Base-by-base conservation (phyloP, 345 rosid genomes). In the Arabidopsis thaliana region DNA sequence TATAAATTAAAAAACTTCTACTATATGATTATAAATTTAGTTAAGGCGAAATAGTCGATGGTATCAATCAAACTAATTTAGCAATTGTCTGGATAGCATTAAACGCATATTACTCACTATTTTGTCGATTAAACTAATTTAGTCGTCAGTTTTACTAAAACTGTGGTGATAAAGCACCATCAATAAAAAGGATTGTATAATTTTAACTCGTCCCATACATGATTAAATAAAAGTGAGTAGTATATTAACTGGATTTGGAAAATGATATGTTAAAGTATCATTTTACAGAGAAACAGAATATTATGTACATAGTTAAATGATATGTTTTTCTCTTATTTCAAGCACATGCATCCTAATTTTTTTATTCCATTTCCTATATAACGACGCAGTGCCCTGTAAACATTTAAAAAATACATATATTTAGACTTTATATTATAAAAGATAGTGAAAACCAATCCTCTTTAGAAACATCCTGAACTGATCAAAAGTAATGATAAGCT, bases 401-500 rank as follows among this genome's bases (percentile, higher is more conserved):
- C 60, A 55, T 16, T 16, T 48, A 14, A 5, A 10, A 38, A 14
- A 24, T 1, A 50, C 5, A 7, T 4, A 3, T 59, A 37, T 11
- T 16, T 30, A 40, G 9, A 59, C 16, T 34, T 20, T 32, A 16
- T 38, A 49, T 9, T 37, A 44, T 23, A 59, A 51, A 72, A 23
- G 1, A 72, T 10, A 38, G 13, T n/a, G 49, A 65, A 44, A 13
- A 74, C 59, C 34, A 65, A 48, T 66, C 72, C 16, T 66, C 56
- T 61, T 69, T 69, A 5, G 74, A 69, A 76, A 61, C 40, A 52
- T 59, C 22, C 25, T 68, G 74, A 37, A 30, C 59, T 38, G 5
- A 44, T 33, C 22, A 34, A 67, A 68, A 69, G 69, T 61, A 50
- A 76, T 60, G 79, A 76, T 69, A 76, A 53, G 75, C 50, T 69